Conservation (phyloP, 441 rosid species). For the Gossypium schwendimanii region DNA sequence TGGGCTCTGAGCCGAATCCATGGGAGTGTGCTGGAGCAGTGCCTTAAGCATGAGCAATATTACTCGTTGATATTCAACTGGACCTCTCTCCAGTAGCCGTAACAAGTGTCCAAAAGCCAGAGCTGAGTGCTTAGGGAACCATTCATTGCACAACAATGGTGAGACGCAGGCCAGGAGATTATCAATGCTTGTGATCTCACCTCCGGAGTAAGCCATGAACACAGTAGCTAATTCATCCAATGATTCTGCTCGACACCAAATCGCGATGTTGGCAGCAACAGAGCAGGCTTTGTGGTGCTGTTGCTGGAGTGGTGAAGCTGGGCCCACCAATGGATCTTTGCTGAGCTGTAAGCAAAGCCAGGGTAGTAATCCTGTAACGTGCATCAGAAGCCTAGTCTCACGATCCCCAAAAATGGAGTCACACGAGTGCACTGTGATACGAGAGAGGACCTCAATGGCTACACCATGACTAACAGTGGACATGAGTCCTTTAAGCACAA, state of each 20-base stretch:
- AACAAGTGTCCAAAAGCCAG: constrained; percentile 94
- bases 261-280: constrained; percentile 69
- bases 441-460: constrained; percentile 82
- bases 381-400: constrained; percentile 95
- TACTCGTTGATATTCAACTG: constrained; percentile 87
- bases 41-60: constrained; percentile 92
- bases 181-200: constrained; percentile 66
- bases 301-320: constrained; percentile 71
- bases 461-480: constrained; percentile 86
- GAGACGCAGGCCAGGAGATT: constrained; percentile 85
- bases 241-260: constrained; percentile 85
- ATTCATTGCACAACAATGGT: constrained; percentile 73
- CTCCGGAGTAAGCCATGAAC: constrained; percentile 65
- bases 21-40: constrained; percentile 88
- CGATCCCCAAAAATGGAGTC: constrained; percentile 90
- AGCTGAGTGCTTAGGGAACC: constrained; percentile 98
- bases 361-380: constrained; percentile 88
- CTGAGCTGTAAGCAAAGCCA: constrained; percentile 98
- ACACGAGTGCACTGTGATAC: constrained; percentile 80
- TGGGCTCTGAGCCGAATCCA: constrained; percentile 96
- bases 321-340: constrained; percentile 55
- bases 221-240: constrained; percentile 70
- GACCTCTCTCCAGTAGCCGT: constrained; percentile 86
- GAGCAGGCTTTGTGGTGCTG: constrained; percentile 86
- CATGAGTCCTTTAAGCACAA: constrained; percentile 94